Evolutionary conservation across 371 early-diverging fungal genomes (phyloP).

Genomic region (Rhizopus microsporus): DNA sequence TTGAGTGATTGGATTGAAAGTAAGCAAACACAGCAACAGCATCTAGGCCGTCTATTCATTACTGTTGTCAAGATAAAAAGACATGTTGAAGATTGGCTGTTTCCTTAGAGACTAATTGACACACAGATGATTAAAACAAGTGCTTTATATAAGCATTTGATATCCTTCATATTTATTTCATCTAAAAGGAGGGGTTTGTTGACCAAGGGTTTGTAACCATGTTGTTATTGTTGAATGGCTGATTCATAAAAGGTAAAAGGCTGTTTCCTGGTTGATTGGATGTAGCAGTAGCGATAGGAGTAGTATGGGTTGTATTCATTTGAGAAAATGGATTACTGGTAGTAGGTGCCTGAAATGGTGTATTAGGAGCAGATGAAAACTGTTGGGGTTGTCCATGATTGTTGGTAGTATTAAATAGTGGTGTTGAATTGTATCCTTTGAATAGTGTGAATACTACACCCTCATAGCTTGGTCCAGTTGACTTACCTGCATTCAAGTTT

Average conservation of each 20-base stretch:
- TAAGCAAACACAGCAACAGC: too few relatives aligned
- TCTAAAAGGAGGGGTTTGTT: background rate
- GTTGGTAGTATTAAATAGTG: background rate
- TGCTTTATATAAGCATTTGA: too few relatives aligned
- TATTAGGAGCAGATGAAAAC: background rate
- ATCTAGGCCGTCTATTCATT: too few relatives aligned
- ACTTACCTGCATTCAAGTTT: background rate
- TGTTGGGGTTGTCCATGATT: background rate
- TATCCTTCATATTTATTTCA: background rate
- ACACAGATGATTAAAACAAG: too few relatives aligned
- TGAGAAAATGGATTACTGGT: slow-evolving; percentile 1
- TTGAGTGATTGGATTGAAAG: too few relatives aligned
- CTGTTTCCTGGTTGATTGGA: background rate
- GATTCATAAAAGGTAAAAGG: background rate
- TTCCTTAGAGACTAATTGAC: too few relatives aligned
- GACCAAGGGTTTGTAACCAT: background rate
- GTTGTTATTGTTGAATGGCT: background rate
- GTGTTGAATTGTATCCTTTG: background rate
- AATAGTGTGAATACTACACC: background rate
- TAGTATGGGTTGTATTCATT: background rate
- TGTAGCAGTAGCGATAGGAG: background rate
- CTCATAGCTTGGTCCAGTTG: background rate
- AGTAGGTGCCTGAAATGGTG: background rate
- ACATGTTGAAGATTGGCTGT: too few relatives aligned
- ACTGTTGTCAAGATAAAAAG: too few relatives aligned